Percentiles rank a stretch among this genome's conserved stretches.
Conservation (phyloP, 1,284 basidiomycete species). For the Neotropicomus parvogracilis region DNA sequence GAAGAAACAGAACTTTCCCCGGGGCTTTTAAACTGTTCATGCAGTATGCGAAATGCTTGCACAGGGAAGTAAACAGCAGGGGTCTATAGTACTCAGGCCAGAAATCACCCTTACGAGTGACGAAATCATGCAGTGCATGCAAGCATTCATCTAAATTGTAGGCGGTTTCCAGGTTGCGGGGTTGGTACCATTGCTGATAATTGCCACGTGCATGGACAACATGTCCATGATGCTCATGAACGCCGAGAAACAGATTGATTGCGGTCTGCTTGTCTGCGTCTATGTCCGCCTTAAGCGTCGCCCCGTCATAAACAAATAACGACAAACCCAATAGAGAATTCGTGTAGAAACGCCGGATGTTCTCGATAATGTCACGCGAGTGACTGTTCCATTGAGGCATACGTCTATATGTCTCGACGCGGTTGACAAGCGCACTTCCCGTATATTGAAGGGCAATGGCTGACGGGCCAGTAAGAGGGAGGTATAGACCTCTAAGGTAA, state of each 20-base stretch:
- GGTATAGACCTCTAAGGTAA: background rate
- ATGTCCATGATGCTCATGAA: constrained; percentile 54
- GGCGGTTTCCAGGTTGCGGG: constrained; percentile 62
- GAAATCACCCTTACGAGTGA: constrained; percentile 63
- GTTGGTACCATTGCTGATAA: constrained; percentile 83
- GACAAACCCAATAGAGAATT: constrained; percentile 81
- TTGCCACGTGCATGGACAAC: constrained; percentile 49
- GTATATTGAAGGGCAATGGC: constrained; percentile 96
- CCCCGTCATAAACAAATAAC: background rate
- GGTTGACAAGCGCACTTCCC: constrained; percentile 93
- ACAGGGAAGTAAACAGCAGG: constrained; percentile 73
- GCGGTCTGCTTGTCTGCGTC: constrained; percentile 98
- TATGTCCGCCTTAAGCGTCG: constrained; percentile 25
- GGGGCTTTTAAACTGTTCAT: constrained; percentile 84
- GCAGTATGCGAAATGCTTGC: constrained; percentile 81
- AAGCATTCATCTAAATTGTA: constrained; percentile 59
- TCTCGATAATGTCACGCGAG: constrained; percentile 96
- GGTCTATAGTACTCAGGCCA: constrained; percentile 94
- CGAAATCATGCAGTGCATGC: constrained; percentile 53
- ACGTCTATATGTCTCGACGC: constrained; percentile 94
- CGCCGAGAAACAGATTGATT: constrained; percentile 94
- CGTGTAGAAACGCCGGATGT: constrained; percentile 92
- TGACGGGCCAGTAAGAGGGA: constrained; percentile 30
- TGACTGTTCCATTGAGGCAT: constrained; percentile 98
- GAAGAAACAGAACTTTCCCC: constrained; percentile 47